These are phyloP conservation scores for Torulaspora pretoriensis DNA, from an alignment of 1,139 yeast species.

Conservation along the genomic window DNA sequence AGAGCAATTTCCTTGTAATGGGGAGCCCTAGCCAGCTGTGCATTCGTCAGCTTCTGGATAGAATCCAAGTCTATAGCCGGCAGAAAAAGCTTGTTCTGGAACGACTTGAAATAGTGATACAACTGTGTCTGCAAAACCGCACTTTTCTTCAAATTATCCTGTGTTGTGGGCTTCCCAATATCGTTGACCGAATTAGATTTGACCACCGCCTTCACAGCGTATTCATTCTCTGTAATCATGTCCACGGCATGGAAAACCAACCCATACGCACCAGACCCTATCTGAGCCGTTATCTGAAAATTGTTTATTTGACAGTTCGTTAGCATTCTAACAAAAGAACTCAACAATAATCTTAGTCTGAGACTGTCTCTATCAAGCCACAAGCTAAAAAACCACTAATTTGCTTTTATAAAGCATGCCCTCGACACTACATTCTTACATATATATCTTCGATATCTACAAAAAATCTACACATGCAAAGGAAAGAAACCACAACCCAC, in stretches of 20 bases:
- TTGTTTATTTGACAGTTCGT: constrained; percentile 32
- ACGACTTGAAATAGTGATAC: constrained; percentile 28
- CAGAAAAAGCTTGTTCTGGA: constrained; percentile 27
- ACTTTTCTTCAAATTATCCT: constrained; percentile 28
- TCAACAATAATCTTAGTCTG: neutral
- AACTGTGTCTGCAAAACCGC: constrained; percentile 30
- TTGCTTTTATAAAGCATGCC: too few species aligned
- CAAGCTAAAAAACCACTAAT: too few species aligned
- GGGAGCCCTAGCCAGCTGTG: constrained; percentile 28
- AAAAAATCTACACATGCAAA: too few species aligned
- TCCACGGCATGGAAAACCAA: constrained; percentile 71
- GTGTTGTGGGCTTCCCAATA: constrained; percentile 28
- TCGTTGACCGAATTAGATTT: constrained; percentile 37
- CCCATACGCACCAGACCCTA: constrained; percentile 93
- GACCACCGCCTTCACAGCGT: constrained; percentile 72
- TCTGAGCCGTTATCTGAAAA: constrained; percentile 29
- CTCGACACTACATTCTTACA: neutral
- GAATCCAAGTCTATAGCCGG: constrained; percentile 35
- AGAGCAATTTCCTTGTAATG: constrained; percentile 59
- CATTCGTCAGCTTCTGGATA: constrained; percentile 23
- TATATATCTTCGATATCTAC: neutral
- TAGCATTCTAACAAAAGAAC: constrained; percentile 20
- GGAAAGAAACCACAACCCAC: too few species aligned
- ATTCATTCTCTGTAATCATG: constrained; percentile 44
- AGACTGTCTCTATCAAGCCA: too few species aligned